phyloP scores from a whole-genome alignment of 2,329 filamentous ascomycete species.

The Trichothecium sympodiale region DNA sequence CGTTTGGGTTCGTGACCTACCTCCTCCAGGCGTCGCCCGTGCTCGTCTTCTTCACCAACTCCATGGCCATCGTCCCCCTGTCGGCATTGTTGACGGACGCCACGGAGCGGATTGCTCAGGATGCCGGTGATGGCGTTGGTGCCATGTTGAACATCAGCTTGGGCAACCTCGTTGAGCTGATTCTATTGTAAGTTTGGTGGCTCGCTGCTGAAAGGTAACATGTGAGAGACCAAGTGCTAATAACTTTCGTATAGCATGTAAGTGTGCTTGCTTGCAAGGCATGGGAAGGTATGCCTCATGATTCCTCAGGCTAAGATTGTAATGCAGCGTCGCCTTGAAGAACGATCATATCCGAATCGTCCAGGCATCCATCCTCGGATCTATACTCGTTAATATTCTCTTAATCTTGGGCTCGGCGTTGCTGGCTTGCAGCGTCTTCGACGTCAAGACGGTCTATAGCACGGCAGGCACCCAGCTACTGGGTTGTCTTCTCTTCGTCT shows the following conservation, averaged over 20 bases:
- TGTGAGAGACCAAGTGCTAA: background rate
- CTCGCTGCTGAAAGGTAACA: no score
- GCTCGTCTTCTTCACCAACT: conserved; percentile 46
- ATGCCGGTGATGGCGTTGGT: conserved; percentile 46
- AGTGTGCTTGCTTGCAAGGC: conserved; percentile 7
- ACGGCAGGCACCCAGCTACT: conserved; percentile 22
- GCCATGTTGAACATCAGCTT: conserved; percentile 51
- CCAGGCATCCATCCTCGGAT: conserved; percentile 65
- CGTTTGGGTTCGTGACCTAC: conserved; percentile 51
- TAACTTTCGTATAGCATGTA: conserved; percentile 17
- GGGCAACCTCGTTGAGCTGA: conserved; percentile 52
- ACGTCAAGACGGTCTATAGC: conserved; percentile 45
- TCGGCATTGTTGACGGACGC: conserved; percentile 47
- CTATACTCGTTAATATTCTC: conserved; percentile 65
- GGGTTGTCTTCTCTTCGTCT: conserved; percentile 24
- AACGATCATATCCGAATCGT: conserved; percentile 62
- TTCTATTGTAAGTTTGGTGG: conserved; percentile 43
- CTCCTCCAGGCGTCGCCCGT: conserved; percentile 21
- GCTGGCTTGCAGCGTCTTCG: conserved; percentile 55
- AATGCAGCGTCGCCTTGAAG: conserved; percentile 33
- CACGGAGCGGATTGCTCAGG: conserved; percentile 46
- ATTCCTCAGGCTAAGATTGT: no score
- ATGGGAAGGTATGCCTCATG: conserved; percentile 8
- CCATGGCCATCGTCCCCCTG: conserved; percentile 47
- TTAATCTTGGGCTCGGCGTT: conserved; percentile 70